Evolutionary conservation across 2,329 filamentous ascomycete genomes (phyloP).

Genomic region (Zopfia rhizophila): DNA sequence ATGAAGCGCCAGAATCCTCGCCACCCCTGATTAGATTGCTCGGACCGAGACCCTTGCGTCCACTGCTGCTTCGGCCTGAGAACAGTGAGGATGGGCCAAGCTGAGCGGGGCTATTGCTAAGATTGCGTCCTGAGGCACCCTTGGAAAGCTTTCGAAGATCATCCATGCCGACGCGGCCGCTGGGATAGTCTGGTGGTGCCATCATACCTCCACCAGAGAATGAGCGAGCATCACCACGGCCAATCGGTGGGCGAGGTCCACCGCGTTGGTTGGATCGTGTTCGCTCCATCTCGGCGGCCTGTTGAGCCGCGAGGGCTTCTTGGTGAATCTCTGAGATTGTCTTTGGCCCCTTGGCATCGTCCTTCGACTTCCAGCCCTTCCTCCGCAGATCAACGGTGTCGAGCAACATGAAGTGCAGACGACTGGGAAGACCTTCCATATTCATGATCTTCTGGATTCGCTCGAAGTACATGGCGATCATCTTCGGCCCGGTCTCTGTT

Average conservation of each 20-base stretch:
- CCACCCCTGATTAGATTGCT: constrained; percentile 74
- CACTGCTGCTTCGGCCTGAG: constrained; percentile 89
- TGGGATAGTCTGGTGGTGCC: constrained; percentile 74
- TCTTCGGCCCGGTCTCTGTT: constrained; percentile 79
- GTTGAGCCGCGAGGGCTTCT: constrained; percentile 80
- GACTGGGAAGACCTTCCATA: constrained; percentile 79
- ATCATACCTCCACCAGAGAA: constrained; percentile 79
- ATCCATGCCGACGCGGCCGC: constrained; percentile 89
- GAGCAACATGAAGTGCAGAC: constrained; percentile 96
- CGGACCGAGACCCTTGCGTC: constrained; percentile 78
- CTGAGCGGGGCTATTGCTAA: constrained; percentile 64
- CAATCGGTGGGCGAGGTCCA: constrained; percentile 76
- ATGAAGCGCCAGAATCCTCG: constrained; percentile 88
- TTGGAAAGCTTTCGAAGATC: constrained; percentile 83
- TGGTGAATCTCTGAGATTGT: constrained; percentile 92
- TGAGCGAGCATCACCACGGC: constrained; percentile 87
- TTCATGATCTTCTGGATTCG: constrained; percentile 87
- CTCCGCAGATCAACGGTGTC: constrained; percentile 88
- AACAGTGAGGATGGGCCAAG: constrained; percentile 91
- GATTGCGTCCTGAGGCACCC: constrained; percentile 68
- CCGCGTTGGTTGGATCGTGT: constrained; percentile 68
- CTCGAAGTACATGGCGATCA: constrained; percentile 94
- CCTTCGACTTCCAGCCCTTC: constrained; percentile 84
- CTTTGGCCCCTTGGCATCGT: constrained; percentile 93
- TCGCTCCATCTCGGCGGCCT: constrained; percentile 78